These are phyloP conservation scores for Xylaria sp. DNA, from an alignment of 2,329 filamentous ascomycete genomes.

Conservation along the genomic window DNA sequence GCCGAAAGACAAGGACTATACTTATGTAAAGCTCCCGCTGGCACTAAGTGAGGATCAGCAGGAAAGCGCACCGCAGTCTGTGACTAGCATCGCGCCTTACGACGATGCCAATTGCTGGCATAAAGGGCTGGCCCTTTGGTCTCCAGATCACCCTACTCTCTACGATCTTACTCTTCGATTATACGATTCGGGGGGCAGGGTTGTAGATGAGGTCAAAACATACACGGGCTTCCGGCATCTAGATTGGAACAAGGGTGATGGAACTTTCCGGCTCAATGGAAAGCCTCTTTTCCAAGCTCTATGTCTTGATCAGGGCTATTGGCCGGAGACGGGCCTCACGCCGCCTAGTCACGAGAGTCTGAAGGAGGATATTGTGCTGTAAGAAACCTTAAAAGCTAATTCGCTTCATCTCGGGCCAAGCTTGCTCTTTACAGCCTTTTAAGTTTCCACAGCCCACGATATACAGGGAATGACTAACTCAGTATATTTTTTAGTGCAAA, in stretches of 20 bases:
- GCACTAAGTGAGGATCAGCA: slow-evolving; percentile 57
- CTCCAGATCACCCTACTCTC: slow-evolving; percentile 65
- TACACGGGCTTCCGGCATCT: slow-evolving; percentile 70
- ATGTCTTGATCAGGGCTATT: slow-evolving; percentile 71
- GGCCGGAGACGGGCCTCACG: slow-evolving; percentile 69
- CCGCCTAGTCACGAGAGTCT: slow-evolving; percentile 60
- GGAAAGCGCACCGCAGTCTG: slow-evolving; percentile 52
- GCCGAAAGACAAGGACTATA: slow-evolving; percentile 60
- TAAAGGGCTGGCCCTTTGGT: slow-evolving; percentile 70
- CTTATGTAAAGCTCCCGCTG: slow-evolving; percentile 59
- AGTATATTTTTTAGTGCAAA: slow-evolving; percentile 51
- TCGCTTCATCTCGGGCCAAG: neutral
- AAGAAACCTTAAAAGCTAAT: neutral
- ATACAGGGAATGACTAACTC: neutral
- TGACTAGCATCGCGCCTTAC: slow-evolving; percentile 50
- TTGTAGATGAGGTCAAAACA: slow-evolving; percentile 67
- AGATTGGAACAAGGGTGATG: slow-evolving; percentile 67
- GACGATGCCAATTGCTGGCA: slow-evolving; percentile 57
- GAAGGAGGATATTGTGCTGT: slow-evolving; percentile 63
- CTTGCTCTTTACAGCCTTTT: neutral
- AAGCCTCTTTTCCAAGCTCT: slow-evolving; percentile 69
- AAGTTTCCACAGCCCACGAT: neutral
- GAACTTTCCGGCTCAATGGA: slow-evolving; percentile 68
- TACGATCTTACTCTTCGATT: slow-evolving; percentile 67
- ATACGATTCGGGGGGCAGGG: slow-evolving; percentile 53